Conservation (phyloP, 2,329 filamentous ascomycete genomes). For the Furcasterigmium sp. region DNA sequence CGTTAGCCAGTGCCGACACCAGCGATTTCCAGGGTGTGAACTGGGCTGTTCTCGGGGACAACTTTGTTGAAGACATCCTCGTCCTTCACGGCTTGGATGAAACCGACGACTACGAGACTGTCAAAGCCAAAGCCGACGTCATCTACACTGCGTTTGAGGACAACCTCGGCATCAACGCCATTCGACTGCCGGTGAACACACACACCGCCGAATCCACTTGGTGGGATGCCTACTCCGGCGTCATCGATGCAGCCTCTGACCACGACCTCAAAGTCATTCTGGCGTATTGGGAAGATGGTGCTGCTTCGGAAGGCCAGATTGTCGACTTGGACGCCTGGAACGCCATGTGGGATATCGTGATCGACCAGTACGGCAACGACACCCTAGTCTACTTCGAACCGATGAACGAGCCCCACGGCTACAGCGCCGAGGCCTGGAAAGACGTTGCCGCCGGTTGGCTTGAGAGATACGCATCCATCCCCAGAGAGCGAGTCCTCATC, state of each 20-base stretch:
- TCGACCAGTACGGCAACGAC: slow-evolving; percentile 4
- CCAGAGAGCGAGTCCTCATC: slow-evolving; percentile 4
- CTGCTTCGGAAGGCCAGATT: slow-evolving; percentile 4
- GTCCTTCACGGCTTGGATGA: slow-evolving; percentile 5
- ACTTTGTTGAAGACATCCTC: slow-evolving; percentile 4
- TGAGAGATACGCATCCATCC: slow-evolving; percentile 4
- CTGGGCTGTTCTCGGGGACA: slow-evolving; percentile 7
- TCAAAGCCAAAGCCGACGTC: slow-evolving; percentile 5
- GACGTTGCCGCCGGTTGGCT: slow-evolving; percentile 5
- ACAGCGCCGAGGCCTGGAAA: slow-evolving; percentile 2
- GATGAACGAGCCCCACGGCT: slow-evolving; percentile 6
- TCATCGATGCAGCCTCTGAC: slow-evolving; percentile 5
- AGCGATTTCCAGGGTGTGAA: slow-evolving; percentile 5
- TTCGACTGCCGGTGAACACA: slow-evolving; percentile 5
- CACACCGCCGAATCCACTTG: slow-evolving; percentile 4
- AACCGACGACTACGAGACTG: slow-evolving; percentile 6
- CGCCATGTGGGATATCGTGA: slow-evolving; percentile 5
- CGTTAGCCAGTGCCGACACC: slow-evolving; percentile 4
- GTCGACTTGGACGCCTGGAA: slow-evolving; percentile 5
- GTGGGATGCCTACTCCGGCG: slow-evolving; percentile 6
- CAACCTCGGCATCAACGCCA: slow-evolving; percentile 4
- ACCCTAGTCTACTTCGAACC: slow-evolving; percentile 5
- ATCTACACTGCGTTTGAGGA: slow-evolving; percentile 5
- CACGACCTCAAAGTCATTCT: slow-evolving; percentile 5
- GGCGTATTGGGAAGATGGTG: slow-evolving; percentile 7